A percentile compares a stretch with the other conserved stretches of the same genome.
These are phyloP conservation scores for Mycena crocata DNA, from an alignment of 768 basidiomycete species.

Conservation along the genomic window DNA sequence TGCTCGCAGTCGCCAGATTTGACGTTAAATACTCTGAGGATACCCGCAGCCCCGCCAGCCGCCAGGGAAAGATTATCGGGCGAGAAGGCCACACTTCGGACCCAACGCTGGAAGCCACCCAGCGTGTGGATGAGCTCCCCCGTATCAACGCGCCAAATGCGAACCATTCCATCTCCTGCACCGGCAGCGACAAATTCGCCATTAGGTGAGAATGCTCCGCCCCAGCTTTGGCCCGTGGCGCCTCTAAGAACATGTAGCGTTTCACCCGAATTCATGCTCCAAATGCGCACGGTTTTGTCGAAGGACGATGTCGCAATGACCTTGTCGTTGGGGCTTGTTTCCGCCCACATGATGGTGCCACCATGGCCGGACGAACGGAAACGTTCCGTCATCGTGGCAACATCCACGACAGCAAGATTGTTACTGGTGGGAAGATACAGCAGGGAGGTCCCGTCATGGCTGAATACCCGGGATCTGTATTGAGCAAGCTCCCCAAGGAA, in stretches of 20 bases:
- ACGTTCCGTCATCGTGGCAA: neutral
- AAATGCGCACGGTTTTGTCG: conserved; percentile 35
- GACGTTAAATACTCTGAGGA: conserved; percentile 25
- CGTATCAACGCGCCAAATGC: conserved; percentile 33
- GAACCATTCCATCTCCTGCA: conserved; percentile 25
- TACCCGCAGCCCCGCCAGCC: conserved; percentile 9
- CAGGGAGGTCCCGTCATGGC: conserved; percentile 17
- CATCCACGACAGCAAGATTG: conserved; percentile 4
- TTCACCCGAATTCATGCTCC: conserved; percentile 29
- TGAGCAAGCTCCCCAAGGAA: neutral
- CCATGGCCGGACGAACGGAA: conserved; percentile 29
- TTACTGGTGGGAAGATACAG: neutral
- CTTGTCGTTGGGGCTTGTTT: conserved; percentile 28
- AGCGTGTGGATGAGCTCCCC: conserved; percentile 32
- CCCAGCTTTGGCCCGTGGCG: conserved; percentile 23
- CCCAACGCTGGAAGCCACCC: conserved; percentile 21
- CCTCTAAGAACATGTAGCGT: conserved; percentile 20
- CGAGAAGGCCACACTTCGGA: conserved; percentile 26
- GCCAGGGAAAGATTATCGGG: conserved; percentile 24
- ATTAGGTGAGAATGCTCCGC: conserved; percentile 36
- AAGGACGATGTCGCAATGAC: conserved; percentile 31
- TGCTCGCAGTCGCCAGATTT: conserved; percentile 17
- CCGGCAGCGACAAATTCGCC: conserved; percentile 35
- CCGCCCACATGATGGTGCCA: conserved; percentile 29
- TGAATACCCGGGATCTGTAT: conserved; percentile 19